phyloP scores from a whole-genome alignment of 2,329 filamentous ascomycete genomes.

The Fusarium pilosicola region DNA sequence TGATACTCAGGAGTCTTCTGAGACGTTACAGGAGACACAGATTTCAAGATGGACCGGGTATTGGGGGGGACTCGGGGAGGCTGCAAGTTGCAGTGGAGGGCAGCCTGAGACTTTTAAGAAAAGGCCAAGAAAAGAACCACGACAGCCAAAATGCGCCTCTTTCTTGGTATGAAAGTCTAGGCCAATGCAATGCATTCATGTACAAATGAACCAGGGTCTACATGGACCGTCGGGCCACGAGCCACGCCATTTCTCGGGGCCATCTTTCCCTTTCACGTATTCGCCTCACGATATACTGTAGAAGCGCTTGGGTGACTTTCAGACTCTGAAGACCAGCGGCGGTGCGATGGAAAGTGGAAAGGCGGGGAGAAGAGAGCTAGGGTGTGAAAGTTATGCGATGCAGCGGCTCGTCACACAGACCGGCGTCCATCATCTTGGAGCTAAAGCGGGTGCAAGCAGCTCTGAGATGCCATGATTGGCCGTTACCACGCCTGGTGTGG shows the following conservation, averaged over 20 bases:
- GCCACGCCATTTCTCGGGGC: conserved; percentile 31
- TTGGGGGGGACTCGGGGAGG: conserved; percentile 11
- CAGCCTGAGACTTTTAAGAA: conserved; percentile 35
- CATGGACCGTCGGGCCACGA: conserved; percentile 33
- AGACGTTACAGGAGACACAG: conserved; percentile 32
- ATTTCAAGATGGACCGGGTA: conserved; percentile 33
- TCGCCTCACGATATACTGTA: conserved; percentile 11
- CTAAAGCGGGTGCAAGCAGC: conserved; percentile 24
- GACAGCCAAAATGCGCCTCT: conserved; percentile 27
- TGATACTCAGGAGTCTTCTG: conserved; percentile 35
- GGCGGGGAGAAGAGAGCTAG: conserved; percentile 23
- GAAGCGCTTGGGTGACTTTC: conserved; percentile 26
- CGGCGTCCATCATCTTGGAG: conserved; percentile 18
- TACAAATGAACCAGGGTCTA: conserved; percentile 18
- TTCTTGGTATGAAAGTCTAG: conserved; percentile 12
- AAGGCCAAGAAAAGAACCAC: conserved; percentile 31
- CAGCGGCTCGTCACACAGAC: conserved; percentile 37
- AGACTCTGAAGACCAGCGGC: not conserved
- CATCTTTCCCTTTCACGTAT: conserved; percentile 14
- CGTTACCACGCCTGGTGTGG: conserved; percentile 1
- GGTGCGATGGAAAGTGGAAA: conserved; percentile 32
- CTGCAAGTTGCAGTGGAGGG: conserved; percentile 30
- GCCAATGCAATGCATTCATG: conserved; percentile 35
- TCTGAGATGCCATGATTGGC: conserved; percentile 22
- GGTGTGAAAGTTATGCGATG: conserved; percentile 32